These are phyloP conservation scores for Akanthomyces dipterigenus DNA, from an alignment of 2,329 filamentous ascomycete genomes.

Conservation along the genomic window DNA sequence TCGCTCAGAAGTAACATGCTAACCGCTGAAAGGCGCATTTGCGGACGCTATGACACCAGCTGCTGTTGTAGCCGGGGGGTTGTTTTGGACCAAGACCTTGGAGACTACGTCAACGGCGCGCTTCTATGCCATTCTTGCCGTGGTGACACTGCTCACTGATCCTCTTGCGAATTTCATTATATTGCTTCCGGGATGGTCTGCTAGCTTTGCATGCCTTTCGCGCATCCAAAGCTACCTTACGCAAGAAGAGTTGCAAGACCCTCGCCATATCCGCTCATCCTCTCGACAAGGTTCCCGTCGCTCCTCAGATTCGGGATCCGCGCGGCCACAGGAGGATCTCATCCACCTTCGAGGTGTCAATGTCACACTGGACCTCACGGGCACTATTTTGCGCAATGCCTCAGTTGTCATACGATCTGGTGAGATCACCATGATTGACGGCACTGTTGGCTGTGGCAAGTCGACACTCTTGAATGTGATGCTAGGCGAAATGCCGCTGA, in stretches of 20 bases:
- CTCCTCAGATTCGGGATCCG: no score
- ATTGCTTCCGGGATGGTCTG: neutral
- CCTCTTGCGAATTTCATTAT: neutral
- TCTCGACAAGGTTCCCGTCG: no score
- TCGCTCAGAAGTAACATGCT: neutral
- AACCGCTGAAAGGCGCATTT: neutral
- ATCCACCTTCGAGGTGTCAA: neutral
- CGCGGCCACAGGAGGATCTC: neutral
- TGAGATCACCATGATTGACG: neutral
- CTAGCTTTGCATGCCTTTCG: neutral
- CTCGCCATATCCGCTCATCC: neutral
- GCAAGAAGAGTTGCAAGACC: neutral
- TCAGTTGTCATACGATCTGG: neutral
- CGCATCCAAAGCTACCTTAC: slow-evolving; percentile 1
- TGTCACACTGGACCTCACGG: neutral
- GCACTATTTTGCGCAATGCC: neutral
- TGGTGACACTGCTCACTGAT: neutral
- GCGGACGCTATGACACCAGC: neutral
- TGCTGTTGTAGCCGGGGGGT: neutral
- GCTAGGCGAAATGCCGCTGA: neutral
- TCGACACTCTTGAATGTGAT: slow-evolving; percentile 2
- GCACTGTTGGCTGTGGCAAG: slow-evolving; percentile 6
- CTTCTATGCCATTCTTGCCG: slow-evolving; percentile 2
- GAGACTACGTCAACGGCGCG: neutral
- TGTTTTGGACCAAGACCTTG: slow-evolving; percentile 5